phyloP scores from a whole-genome alignment of 441 rosid genomes.

The Mallotus repandus region DNA sequence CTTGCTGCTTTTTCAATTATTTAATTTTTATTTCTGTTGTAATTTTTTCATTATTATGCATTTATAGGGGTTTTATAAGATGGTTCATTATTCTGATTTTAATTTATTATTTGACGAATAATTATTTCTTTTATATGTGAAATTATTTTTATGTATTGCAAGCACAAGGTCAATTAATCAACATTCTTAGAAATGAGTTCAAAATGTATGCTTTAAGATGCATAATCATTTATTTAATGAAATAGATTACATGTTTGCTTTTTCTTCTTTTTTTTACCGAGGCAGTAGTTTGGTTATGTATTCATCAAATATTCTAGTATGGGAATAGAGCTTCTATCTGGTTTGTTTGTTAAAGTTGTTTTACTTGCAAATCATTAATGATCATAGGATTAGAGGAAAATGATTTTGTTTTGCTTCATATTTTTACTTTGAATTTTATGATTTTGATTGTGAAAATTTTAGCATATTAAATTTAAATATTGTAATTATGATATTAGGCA shows the following conservation, averaged over 20 bases:
- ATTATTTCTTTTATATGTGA: too few relatives aligned
- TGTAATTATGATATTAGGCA: too few relatives aligned
- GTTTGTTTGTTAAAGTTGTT: too few relatives aligned
- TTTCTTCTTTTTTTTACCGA: background rate
- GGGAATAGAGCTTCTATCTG: background rate
- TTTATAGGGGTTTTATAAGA: too few relatives aligned
- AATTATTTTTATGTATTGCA: too few relatives aligned
- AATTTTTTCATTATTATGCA: background rate
- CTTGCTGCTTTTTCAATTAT: too few relatives aligned
- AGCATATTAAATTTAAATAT: background rate
- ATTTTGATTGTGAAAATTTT: slow-evolving; percentile 21
- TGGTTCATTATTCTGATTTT: too few relatives aligned
- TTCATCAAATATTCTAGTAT: background rate
- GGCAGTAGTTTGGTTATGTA: background rate
- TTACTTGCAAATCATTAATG: slow-evolving; percentile 62
- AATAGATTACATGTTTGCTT: background rate
- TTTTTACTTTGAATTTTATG: slow-evolving; percentile 14
- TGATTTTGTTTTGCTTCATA: slow-evolving; percentile 60
- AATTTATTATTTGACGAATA: too few relatives aligned
- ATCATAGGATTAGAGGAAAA: slow-evolving; percentile 65
- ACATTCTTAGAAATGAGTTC: too few relatives aligned
- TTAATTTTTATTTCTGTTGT: too few relatives aligned
- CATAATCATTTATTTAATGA: too few relatives aligned
- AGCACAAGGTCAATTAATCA: too few relatives aligned
- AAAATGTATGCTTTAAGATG: background rate